Conservation (phyloP, 1,139 yeast species). For the Lodderomyces pseudojiufengensis region DNA sequence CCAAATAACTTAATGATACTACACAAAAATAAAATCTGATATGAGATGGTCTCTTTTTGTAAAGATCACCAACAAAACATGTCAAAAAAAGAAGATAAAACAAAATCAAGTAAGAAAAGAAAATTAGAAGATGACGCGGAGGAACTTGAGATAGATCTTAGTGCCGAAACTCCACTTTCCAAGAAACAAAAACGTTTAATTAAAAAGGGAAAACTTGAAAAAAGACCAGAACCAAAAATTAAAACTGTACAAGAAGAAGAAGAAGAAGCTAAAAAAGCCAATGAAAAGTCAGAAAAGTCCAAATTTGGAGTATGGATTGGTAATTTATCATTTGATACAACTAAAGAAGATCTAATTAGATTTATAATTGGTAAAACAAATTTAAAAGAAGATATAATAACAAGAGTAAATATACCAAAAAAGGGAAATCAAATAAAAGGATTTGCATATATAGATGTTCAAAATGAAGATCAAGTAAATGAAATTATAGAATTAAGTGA, state of each 20-base stretch:
- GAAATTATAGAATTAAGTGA: conserved; percentile 70
- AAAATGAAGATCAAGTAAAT: conserved; percentile 58
- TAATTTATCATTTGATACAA: conserved; percentile 81
- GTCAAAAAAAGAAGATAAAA: conserved; percentile 6
- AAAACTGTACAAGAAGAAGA: conserved; percentile 52
- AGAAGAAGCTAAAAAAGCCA: conserved; percentile 37
- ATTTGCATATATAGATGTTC: conserved; percentile 86
- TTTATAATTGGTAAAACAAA: conserved; percentile 62
- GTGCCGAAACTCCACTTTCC: conserved; percentile 77
- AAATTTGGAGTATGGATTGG: conserved; percentile 92
- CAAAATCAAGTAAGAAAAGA: conserved; percentile 12
- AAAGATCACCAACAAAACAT: too few relatives aligned
- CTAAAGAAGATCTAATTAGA: conserved; percentile 65
- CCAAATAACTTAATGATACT: too few relatives aligned
- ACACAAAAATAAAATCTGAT: too few relatives aligned
- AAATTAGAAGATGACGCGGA: conserved; percentile 23
- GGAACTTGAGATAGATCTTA: conserved; percentile 78
- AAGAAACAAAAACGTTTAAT: conserved; percentile 86
- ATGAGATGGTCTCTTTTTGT: too few relatives aligned
- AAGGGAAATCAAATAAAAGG: conserved; percentile 67
- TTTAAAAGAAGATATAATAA: conserved; percentile 46
- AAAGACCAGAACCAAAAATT: conserved; percentile 27
- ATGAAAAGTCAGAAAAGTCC: conserved; percentile 38
- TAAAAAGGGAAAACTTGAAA: conserved; percentile 65
- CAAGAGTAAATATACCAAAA: conserved; percentile 65